Conservation (phyloP, 1,139 yeast genomes). For the Scheffersomyces segobiensis region DNA sequence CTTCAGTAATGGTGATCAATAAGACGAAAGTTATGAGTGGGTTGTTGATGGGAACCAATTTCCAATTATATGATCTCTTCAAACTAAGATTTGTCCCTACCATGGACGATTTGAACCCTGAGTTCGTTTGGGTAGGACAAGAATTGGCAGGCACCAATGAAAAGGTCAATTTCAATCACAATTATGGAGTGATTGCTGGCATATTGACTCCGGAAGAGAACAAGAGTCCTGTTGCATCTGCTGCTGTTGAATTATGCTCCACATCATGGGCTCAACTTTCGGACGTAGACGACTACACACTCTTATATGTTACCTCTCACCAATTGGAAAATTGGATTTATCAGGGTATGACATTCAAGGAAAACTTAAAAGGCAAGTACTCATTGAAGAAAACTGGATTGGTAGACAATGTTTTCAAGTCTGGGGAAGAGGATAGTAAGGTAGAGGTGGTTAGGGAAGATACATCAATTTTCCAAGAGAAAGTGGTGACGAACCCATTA, state of each 20-base stretch:
- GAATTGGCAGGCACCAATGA: constrained; percentile 27
- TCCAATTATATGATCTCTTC: constrained; percentile 25
- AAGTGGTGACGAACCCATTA: constrained; percentile 19
- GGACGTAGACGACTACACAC: constrained; percentile 22
- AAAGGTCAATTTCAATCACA: constrained; percentile 24
- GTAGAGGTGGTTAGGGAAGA: constrained; percentile 5
- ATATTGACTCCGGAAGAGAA: constrained; percentile 31
- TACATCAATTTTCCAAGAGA: constrained; percentile 8
- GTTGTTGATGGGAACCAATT: constrained; percentile 25
- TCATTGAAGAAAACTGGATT: constrained; percentile 4
- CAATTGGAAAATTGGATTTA: constrained; percentile 34
- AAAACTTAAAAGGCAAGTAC: constrained; percentile 17
- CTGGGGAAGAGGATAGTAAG: constrained; percentile 1
- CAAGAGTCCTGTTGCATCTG: constrained; percentile 1
- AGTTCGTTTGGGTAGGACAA: constrained; percentile 37
- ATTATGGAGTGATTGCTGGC: constrained; percentile 33
- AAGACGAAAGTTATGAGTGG: constrained; percentile 30
- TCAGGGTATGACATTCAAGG: constrained; percentile 13
- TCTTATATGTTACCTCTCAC: constrained; percentile 34
- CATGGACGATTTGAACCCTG: constrained; percentile 19
- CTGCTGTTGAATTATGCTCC: constrained; percentile 32
- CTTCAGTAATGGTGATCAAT: constrained; percentile 28
- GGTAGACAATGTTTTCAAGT: constrained; percentile 10
- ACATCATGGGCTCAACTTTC: constrained; percentile 41
- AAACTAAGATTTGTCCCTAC: constrained; percentile 20